Evolutionary conservation across 768 basidiomycete genomes (phyloP).

Genomic region (Kwoniella heveanensis): DNA sequence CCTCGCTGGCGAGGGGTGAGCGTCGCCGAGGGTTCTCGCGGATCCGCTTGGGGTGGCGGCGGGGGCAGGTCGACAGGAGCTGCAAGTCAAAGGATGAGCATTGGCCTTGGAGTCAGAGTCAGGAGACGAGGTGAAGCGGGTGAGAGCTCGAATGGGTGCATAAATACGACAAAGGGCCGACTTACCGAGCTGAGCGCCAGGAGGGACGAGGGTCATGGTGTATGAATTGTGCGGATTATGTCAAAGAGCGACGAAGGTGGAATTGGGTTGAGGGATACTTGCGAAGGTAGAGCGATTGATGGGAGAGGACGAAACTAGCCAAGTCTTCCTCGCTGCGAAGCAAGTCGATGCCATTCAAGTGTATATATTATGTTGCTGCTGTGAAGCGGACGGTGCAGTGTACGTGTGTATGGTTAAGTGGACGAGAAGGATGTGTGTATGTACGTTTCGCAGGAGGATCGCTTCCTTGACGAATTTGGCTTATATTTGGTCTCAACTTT

Average conservation of each 20-base stretch:
- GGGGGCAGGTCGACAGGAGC: constrained; percentile 49
- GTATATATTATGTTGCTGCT: too few relatives aligned
- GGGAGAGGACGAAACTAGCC: too few relatives aligned
- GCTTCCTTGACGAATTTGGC: too few relatives aligned
- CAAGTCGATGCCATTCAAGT: too few relatives aligned
- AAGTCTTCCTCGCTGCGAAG: too few relatives aligned
- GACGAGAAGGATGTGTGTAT: too few relatives aligned
- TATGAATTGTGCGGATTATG: not conserved
- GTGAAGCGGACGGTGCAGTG: too few relatives aligned
- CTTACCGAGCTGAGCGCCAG: constrained; percentile 43
- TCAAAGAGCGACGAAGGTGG: not conserved
- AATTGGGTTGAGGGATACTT: too few relatives aligned
- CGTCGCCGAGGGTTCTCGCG: constrained; percentile 48
- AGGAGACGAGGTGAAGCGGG: too few relatives aligned
- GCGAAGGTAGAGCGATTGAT: not conserved
- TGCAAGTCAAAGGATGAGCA: constrained; percentile 7
- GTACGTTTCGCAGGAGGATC: too few relatives aligned
- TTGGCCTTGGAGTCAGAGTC: not conserved
- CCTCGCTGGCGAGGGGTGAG: constrained; percentile 29
- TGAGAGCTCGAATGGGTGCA: not conserved
- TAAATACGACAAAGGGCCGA: not conserved
- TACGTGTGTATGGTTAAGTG: too few relatives aligned
- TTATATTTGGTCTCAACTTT: too few relatives aligned
- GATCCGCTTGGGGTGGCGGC: constrained; percentile 45
- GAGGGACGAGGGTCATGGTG: constrained; percentile 37